Conservation (phyloP, 2,329 filamentous ascomycete genomes). For the Verticillium tricorpus region DNA sequence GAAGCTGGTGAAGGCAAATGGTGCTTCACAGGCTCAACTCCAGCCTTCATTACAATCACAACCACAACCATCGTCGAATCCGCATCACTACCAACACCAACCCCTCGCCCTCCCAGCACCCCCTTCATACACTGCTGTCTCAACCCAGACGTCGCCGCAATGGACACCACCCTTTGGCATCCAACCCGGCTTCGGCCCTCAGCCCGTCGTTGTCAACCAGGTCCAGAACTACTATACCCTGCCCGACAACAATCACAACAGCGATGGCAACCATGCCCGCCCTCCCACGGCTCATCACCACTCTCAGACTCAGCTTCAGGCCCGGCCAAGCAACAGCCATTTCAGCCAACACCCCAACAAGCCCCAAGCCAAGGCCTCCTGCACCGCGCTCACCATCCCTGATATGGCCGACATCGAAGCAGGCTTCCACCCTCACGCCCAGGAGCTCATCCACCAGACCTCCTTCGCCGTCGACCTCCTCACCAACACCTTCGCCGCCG, state of each 20-base stretch:
- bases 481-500: background rate
- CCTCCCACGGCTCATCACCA: background rate
- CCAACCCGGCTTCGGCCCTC: conserved; percentile 36
- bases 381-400: background rate
- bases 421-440: background rate
- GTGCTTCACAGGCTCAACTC: conserved; percentile 17
- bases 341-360: background rate
- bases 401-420: background rate
- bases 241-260: background rate
- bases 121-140: conserved; percentile 25
- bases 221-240: background rate
- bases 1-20: conserved; percentile 14
- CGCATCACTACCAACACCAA: conserved; percentile 6
- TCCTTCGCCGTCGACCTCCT: background rate
- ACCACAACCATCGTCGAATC: conserved; percentile 7
- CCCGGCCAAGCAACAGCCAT: background rate
- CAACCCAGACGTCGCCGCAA: background rate
- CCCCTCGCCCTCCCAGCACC: conserved; percentile 14
- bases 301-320: background rate
- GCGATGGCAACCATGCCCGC: background rate
- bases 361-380: background rate
- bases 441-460: background rate
- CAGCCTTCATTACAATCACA: conserved; percentile 47
- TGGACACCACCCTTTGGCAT: conserved; percentile 10
- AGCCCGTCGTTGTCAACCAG: conserved; percentile 16